A percentile compares a stretch with the other conserved stretches of the same genome.
Evolutionary conservation across 352 stramenopile genomes (phyloP).

Genomic region (Phytophthora sp.): DNA sequence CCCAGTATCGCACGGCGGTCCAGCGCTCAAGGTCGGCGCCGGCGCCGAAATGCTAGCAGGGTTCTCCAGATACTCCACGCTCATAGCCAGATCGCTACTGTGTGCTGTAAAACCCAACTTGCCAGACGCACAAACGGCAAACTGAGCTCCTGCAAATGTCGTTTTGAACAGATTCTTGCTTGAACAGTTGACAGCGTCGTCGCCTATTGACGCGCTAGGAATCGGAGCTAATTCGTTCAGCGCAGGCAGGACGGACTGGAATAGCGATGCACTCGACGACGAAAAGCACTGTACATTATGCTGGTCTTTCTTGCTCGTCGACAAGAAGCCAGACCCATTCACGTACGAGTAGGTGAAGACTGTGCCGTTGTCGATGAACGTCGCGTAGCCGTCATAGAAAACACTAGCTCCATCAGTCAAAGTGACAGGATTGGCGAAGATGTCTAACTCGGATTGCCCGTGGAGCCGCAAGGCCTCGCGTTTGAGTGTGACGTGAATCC

Average conservation of each 20-base stretch:
- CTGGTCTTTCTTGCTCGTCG: not conserved
- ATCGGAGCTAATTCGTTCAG: conserved; percentile 16
- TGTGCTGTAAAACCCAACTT: conserved; percentile 31
- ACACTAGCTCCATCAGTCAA: conserved; percentile 14
- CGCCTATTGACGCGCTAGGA: conserved; percentile 12
- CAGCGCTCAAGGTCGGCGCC: too few relatives aligned
- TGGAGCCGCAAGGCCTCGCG: conserved; percentile 33
- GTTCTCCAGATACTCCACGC: conserved; percentile 28
- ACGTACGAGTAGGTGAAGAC: conserved; percentile 33
- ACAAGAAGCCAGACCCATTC: conserved; percentile 25
- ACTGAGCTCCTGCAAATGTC: conserved; percentile 22
- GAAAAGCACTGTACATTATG: conserved; percentile 19
- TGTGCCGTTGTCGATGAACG: conserved; percentile 14
- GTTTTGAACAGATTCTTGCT: conserved; percentile 35
- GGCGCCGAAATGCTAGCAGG: too few relatives aligned
- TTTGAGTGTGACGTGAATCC: conserved; percentile 42
- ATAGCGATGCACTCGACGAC: conserved; percentile 8
- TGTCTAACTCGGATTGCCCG: conserved; percentile 36
- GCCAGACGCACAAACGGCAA: conserved; percentile 31
- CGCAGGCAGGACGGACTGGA: conserved; percentile 29
- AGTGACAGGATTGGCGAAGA: conserved; percentile 39
- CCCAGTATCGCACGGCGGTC: too few relatives aligned
- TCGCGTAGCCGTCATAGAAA: conserved; percentile 35
- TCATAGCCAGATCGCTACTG: conserved; percentile 38
- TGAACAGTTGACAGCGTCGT: conserved; percentile 21